These are phyloP conservation scores for Gigaspora rosea DNA, from an alignment of 192 early-diverging fungal genomes.

Conservation along the genomic window DNA sequence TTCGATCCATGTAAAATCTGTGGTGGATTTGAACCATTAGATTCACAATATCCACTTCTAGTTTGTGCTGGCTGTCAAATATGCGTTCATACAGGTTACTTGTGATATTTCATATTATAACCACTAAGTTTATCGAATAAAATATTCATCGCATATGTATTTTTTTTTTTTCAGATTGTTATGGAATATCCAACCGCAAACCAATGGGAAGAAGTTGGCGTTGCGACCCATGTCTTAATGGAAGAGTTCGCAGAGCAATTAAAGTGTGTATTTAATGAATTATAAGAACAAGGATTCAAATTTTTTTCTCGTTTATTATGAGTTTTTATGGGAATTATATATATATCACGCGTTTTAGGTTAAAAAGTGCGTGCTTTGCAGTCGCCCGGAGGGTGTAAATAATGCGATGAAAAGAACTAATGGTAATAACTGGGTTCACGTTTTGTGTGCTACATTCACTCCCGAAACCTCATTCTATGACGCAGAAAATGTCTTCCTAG, in stretches of 20 bases:
- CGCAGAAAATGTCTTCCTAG: slow-evolving; percentile 38
- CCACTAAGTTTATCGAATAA: too few relatives aligned
- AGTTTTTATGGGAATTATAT: neutral
- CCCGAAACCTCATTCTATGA: slow-evolving; percentile 57
- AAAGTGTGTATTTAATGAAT: neutral
- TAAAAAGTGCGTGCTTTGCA: slow-evolving; percentile 68
- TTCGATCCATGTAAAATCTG: neutral
- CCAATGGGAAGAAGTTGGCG: neutral
- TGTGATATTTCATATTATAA: neutral
- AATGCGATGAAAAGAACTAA: slow-evolving; percentile 67
- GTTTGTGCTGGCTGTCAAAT: neutral
- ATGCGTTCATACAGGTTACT: slow-evolving; percentile 8
- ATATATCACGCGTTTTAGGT: slow-evolving; percentile 36
- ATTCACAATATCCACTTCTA: neutral
- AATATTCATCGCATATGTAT: neutral
- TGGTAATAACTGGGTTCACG: slow-evolving; percentile 80
- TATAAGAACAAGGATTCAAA: neutral
- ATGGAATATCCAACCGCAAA: neutral
- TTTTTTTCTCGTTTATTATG: neutral
- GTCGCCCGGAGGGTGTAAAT: slow-evolving; percentile 37
- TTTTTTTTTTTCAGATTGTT: slow-evolving; percentile 7
- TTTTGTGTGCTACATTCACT: slow-evolving; percentile 64
- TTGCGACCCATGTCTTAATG: slow-evolving; percentile 9
- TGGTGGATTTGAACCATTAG: neutral
- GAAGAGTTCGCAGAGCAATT: neutral